Evolutionary conservation across 148 eudicot species (phyloP).

Genomic region (Rhododendron williamsianum): DNA sequence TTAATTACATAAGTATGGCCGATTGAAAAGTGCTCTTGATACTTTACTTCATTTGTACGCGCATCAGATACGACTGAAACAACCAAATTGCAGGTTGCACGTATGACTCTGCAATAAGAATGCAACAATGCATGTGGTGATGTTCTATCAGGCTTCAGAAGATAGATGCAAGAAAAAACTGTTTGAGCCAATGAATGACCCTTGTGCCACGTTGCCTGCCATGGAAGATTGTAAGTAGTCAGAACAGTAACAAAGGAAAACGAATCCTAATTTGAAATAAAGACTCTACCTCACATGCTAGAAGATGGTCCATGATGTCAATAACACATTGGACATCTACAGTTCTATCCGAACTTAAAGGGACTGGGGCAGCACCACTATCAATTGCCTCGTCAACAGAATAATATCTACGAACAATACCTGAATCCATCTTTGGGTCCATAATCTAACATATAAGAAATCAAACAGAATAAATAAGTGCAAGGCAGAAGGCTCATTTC

Average conservation of each 20-base stretch:
- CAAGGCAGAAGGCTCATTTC: background rate
- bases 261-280: background rate
- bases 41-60: constrained; percentile 96
- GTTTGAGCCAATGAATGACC: constrained; percentile 97
- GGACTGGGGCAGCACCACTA: constrained; percentile 93
- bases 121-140: constrained; percentile 76
- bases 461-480: background rate
- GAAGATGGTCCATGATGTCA: constrained; percentile 93
- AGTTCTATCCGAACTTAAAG: constrained; percentile 73
- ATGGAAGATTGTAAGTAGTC: constrained; percentile 14
- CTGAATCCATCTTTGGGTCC: constrained; percentile 99
- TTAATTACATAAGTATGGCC: background rate
- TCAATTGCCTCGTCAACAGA: constrained; percentile 96
- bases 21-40: constrained; percentile 34
- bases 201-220: constrained; percentile 99
- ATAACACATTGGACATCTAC: constrained; percentile 54
- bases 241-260: background rate
- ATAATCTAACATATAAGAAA: constrained; percentile 54
- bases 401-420: constrained; percentile 72
- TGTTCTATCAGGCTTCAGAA: constrained; percentile 78
- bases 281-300: constrained; percentile 82
- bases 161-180: constrained; percentile 85
- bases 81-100: constrained; percentile 82
- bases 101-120: constrained; percentile 74
- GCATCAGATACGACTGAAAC: constrained; percentile 85